phyloP scores from a whole-genome alignment of 768 basidiomycete genomes.

The Mycena polygramma region DNA sequence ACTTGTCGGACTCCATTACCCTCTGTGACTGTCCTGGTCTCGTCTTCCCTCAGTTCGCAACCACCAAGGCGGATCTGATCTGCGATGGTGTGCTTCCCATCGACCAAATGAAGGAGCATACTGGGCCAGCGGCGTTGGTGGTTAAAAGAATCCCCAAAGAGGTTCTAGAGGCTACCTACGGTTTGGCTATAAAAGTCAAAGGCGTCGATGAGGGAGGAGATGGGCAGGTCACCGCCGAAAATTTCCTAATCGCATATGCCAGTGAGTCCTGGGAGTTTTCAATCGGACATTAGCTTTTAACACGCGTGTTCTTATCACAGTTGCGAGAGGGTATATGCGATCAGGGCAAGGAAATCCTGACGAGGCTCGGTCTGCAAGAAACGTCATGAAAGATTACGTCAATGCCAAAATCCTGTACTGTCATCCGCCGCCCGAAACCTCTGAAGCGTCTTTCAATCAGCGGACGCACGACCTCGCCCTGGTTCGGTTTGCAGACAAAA shows the following conservation, averaged over 20 bases:
- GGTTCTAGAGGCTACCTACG: slow-evolving; percentile 93
- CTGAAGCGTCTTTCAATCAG: slow-evolving; percentile 80
- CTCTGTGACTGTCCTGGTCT: slow-evolving; percentile 98
- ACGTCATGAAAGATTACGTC: slow-evolving; percentile 96
- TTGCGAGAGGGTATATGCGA: slow-evolving; percentile 92
- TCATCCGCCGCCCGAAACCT: slow-evolving; percentile 84
- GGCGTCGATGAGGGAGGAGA: slow-evolving; percentile 88
- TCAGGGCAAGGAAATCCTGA: slow-evolving; percentile 98
- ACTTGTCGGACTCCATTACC: slow-evolving; percentile 87
- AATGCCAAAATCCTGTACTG: slow-evolving; percentile 93
- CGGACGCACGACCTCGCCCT: slow-evolving; percentile 74
- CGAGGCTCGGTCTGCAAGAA: slow-evolving; percentile 93
- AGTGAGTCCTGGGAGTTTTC: slow-evolving; percentile 67
- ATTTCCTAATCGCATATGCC: slow-evolving; percentile 91
- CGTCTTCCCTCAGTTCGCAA: slow-evolving; percentile 98
- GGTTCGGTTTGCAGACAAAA: slow-evolving; percentile 76
- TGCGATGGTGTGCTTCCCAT: slow-evolving; percentile 98
- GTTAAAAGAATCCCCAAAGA: slow-evolving; percentile 83
- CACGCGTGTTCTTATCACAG: slow-evolving; percentile 58
- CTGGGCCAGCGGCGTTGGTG: slow-evolving; percentile 85
- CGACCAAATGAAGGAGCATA: slow-evolving; percentile 95
- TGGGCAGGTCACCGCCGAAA: slow-evolving; percentile 78
- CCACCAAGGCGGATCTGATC: slow-evolving; percentile 94
- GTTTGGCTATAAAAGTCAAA: slow-evolving; percentile 76
- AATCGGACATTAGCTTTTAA: not conserved